Base-by-base conservation (phyloP, 2,329 filamentous ascomycete species). In the Fusarium sp. region DNA sequence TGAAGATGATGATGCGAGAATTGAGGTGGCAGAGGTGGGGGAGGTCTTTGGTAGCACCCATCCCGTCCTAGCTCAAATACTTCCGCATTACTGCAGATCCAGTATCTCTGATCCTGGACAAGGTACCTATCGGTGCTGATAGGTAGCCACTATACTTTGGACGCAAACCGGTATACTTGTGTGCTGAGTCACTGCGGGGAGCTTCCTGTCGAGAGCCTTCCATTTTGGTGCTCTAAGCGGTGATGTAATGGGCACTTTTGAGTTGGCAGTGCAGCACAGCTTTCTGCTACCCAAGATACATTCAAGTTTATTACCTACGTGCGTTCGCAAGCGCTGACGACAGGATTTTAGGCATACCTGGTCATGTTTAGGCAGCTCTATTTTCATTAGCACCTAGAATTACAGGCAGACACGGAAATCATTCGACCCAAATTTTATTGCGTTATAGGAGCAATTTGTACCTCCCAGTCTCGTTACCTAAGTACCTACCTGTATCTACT, bases 1-100 rank as follows among this genome's bases (percentile, higher is more conserved):
- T 60, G 52, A 65, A 45, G 55, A 60, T 23, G 45, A 66, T 62
- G 61, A 67, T 69, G 68, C 55, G 68, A 70, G 68, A 68, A 59
- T 70, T 70, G 31, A 59, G 57, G 55, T 57, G 57, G 60, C 49
- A 60, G 52, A 44, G 31, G 51, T 53, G 53, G 65, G 53, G 58
- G 57, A 49, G 46, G 52, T 50, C 52, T 39, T 58, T 47, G 38
- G 48, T 45, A 63, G 61, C 53, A 57, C 37, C 43, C 35, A 47
- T 37, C 35, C 19, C 19, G 19, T 19, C 19, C 19, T 39, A 50
- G 45, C 44, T 41, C 21, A 17, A 41, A 44, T 65, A 64, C 61
- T 35, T 63, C 21, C 8, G 21, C 15, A 46, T 23, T 23, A 31
- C 31, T 36, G 46, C 49, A 38, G 43, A 61, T 55, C 23, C 57